phyloP scores from a whole-genome alignment of 768 basidiomycete genomes.

The Solioccasus polychromus region DNA sequence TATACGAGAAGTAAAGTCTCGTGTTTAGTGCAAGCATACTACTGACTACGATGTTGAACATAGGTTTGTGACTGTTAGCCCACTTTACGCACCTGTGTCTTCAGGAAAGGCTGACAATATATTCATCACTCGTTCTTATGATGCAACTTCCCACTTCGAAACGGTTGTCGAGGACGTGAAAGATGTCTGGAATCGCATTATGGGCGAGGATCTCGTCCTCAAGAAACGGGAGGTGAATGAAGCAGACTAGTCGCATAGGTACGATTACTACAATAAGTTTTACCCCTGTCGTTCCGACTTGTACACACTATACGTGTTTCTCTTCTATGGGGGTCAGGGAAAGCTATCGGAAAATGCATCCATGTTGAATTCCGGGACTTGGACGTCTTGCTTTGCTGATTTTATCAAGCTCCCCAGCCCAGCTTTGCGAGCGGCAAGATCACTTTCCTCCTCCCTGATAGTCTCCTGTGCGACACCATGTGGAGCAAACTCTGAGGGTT shows the following conservation, averaged over 20 bases:
- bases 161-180: conserved; percentile 97
- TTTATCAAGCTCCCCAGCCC: conserved; percentile 85
- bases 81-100: conserved; percentile 86
- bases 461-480: conserved; percentile 26
- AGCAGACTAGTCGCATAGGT: conserved; percentile 43
- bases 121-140: conserved; percentile 96
- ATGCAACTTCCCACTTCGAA: conserved; percentile 98
- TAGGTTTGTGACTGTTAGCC: conserved; percentile 88
- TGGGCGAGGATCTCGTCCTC: conserved; percentile 73
- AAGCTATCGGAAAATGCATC: conserved; percentile 55
- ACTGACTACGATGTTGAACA: conserved; percentile 7
- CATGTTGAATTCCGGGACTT: conserved; percentile 89
- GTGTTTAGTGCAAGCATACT: not conserved
- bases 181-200: conserved; percentile 91
- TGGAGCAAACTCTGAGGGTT: conserved; percentile 42
- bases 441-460: conserved; percentile 50
- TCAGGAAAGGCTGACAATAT: conserved; percentile 83
- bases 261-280: conserved; percentile 9
- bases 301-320: conserved; percentile 3
- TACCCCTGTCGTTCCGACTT: conserved; percentile 9
- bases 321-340: not conserved
- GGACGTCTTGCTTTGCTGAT: conserved; percentile 84
- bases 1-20: conserved; percentile 81
- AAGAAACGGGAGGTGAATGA: conserved; percentile 82
- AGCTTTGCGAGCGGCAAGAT: conserved; percentile 62